Evolutionary conservation across 345 rosid genomes (phyloP).

Genomic region (Syzygium aromaticum): DNA sequence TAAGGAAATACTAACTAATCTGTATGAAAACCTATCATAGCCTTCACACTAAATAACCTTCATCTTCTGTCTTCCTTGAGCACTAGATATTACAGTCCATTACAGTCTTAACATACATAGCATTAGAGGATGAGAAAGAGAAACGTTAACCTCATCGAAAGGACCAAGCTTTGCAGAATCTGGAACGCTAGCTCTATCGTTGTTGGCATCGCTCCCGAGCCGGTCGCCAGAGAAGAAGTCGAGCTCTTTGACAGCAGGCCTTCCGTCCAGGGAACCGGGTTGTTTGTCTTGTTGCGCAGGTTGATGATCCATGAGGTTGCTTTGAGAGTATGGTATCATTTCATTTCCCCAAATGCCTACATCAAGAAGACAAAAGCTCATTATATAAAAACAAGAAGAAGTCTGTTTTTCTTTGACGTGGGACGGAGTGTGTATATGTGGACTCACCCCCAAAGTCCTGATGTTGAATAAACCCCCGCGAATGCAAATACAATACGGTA

Average conservation of each 20-base stretch:
- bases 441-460: not conserved
- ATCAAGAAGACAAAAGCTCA: not conserved
- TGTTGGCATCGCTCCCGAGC: not conserved
- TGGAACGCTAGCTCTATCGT: not conserved
- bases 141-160: not conserved
- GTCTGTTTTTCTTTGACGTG: not conserved
- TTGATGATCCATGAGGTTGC: not conserved
- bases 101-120: not conserved
- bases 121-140: not conserved
- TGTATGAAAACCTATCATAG: not conserved
- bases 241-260: not conserved
- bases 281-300: not conserved
- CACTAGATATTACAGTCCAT: not conserved
- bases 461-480: not conserved
- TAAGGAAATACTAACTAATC: not conserved
- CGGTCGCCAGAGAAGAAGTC: constrained; percentile 10
- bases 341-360: not conserved
- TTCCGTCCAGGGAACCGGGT: not conserved
- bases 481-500: not conserved
- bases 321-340: not conserved
- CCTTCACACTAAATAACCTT: not conserved
- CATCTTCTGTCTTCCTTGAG: not conserved
- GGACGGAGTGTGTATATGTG: not conserved
- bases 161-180: not conserved
- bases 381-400: not conserved